Percentiles rank a stretch among this genome's conserved stretches.
phyloP scores from a whole-genome alignment of 2,329 filamentous ascomycete genomes.

The Ampelomyces quisqualis region DNA sequence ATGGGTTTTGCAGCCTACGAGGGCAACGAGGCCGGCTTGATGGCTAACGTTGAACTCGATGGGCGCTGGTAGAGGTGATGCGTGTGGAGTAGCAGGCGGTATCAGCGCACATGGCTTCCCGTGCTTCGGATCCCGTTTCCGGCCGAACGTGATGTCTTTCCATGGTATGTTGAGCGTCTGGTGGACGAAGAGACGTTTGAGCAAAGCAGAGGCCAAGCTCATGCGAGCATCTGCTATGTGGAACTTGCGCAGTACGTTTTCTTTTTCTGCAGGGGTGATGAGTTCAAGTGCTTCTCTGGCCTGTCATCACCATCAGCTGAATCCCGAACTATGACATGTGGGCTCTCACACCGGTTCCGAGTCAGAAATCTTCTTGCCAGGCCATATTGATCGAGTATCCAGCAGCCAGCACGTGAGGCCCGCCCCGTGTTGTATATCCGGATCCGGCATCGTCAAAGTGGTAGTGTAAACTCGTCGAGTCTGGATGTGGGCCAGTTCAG shows the following conservation, averaged over 20 bases:
- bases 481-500: constrained; percentile 2
- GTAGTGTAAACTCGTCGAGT: constrained; percentile 2
- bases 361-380: constrained; percentile 46
- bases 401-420: constrained; percentile 52
- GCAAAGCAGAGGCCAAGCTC: constrained; percentile 68
- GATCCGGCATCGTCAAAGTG: constrained; percentile 15
- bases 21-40: constrained; percentile 71
- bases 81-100: constrained; percentile 35
- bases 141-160: constrained; percentile 58
- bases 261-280: constrained; percentile 56
- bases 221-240: constrained; percentile 73
- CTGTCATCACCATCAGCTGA: constrained; percentile 22
- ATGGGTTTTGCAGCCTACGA: constrained; percentile 53
- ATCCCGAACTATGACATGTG: not conserved
- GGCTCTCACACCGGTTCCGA: constrained; percentile 13
- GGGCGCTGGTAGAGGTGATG: constrained; percentile 26
- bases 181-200: constrained; percentile 70
- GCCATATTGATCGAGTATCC: constrained; percentile 52
- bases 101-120: constrained; percentile 55
- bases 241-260: constrained; percentile 61
- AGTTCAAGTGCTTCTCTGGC: constrained; percentile 48
- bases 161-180: constrained; percentile 61
- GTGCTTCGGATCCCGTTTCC: constrained; percentile 54
- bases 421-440: constrained; percentile 12
- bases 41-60: constrained; percentile 77